These are phyloP conservation scores for Claviceps paspali DNA, from an alignment of 2,329 filamentous ascomycete genomes.

Conservation along the genomic window DNA sequence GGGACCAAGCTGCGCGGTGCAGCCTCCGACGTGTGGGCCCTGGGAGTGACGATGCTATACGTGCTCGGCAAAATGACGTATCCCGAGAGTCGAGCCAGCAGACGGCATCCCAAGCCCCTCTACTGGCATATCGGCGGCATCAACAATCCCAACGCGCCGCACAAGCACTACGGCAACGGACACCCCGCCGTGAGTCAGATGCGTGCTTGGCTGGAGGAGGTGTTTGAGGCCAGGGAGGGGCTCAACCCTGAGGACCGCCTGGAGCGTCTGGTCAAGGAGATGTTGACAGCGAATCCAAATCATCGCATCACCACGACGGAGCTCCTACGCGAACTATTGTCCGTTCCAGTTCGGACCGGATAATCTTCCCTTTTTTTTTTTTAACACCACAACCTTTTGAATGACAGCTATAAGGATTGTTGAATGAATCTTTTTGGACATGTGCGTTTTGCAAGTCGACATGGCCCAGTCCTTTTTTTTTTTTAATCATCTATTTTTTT, in stretches of 20 bases:
- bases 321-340: conserved; percentile 29
- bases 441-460: too few relatives aligned
- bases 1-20: conserved; percentile 36
- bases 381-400: too few relatives aligned
- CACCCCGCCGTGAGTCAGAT: conserved; percentile 33
- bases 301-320: conserved; percentile 40
- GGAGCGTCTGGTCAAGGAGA: conserved; percentile 36
- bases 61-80: conserved; percentile 39
- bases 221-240: conserved; percentile 30
- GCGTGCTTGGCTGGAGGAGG: conserved; percentile 40
- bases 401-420: too few relatives aligned
- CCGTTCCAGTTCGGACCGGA: conserved; percentile 9
- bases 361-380: background rate
- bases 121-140: conserved; percentile 45
- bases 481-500: background rate
- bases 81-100: conserved; percentile 34
- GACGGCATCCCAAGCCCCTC: conserved; percentile 32
- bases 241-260: conserved; percentile 32
- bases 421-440: background rate
- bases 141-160: conserved; percentile 23
- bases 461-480: background rate
- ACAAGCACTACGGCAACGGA: conserved; percentile 22
- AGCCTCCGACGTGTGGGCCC: conserved; percentile 43
- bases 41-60: conserved; percentile 47
- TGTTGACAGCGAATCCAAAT: conserved; percentile 35